Conservation (phyloP, 192 early-diverging fungal genomes). For the Spinellus fusiger region DNA sequence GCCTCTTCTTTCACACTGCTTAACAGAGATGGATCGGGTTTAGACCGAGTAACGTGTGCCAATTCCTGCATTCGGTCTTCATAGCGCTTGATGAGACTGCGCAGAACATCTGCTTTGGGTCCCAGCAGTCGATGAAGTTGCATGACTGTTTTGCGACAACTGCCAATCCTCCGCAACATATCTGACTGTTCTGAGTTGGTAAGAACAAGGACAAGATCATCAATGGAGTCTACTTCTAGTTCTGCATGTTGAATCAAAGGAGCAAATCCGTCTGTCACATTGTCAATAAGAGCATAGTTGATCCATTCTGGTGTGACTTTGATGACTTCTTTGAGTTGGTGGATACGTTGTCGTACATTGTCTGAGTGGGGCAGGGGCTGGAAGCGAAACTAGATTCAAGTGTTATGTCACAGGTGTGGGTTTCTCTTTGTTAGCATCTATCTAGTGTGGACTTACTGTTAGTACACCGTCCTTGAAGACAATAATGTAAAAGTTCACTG, state of each 20-base stretch:
- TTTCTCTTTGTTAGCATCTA: neutral
- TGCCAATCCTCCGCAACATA: constrained; percentile 72
- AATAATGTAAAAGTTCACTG: constrained; percentile 62
- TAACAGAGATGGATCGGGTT: constrained; percentile 3
- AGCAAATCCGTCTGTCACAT: constrained; percentile 70
- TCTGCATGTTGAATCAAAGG: constrained; percentile 60
- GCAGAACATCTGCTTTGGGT: constrained; percentile 67
- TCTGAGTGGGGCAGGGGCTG: constrained; percentile 46
- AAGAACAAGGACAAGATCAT: constrained; percentile 68
- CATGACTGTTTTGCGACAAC: constrained; percentile 67
- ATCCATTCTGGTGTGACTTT: constrained; percentile 58
- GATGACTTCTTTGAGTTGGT: constrained; percentile 45
- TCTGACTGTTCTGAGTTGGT: constrained; percentile 44
- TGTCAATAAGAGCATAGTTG: constrained; percentile 75
- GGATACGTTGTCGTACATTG: constrained; percentile 61
- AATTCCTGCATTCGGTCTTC: constrained; percentile 29
- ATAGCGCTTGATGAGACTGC: constrained; percentile 59
- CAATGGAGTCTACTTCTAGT: constrained; percentile 70
- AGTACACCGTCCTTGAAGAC: constrained; percentile 70
- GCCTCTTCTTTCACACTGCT: constrained; percentile 1
- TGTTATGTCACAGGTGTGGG: neutral
- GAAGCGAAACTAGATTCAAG: constrained; percentile 49
- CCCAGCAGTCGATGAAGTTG: constrained; percentile 56
- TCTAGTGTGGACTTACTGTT: constrained; percentile 41
- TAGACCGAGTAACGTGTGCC: neutral